These are phyloP conservation scores for Diaporthe sp. DNA, from an alignment of 2,329 filamentous ascomycete genomes.

Conservation along the genomic window DNA sequence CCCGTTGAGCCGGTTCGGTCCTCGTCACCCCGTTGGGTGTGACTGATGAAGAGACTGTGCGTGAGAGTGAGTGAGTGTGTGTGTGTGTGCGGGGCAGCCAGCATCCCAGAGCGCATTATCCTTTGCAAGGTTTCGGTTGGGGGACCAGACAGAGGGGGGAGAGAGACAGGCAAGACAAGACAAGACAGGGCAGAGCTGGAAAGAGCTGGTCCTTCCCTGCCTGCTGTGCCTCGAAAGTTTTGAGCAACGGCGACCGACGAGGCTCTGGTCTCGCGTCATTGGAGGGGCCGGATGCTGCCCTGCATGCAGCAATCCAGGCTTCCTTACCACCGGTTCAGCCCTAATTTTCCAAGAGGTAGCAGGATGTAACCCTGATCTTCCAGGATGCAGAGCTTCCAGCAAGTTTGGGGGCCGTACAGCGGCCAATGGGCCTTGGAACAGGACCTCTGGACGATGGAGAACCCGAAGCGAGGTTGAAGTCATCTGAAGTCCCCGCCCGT, in stretches of 20 bases:
- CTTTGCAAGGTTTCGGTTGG: neutral
- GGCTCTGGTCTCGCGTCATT: conserved; percentile 29
- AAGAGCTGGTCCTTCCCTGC: neutral
- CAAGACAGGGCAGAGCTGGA: neutral
- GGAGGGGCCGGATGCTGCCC: conserved; percentile 26
- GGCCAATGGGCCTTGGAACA: neutral
- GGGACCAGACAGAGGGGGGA: neutral
- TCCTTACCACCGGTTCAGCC: conserved; percentile 39
- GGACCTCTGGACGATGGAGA: neutral
- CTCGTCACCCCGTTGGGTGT: conserved; percentile 16
- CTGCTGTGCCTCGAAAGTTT: conserved; percentile 17
- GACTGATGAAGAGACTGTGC: neutral
- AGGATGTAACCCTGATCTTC: conserved; percentile 31
- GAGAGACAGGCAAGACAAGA: too few species aligned
- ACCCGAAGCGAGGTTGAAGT: conserved; percentile 20
- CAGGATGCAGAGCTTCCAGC: neutral
- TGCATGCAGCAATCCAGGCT: conserved; percentile 26
- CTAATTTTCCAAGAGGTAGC: conserved; percentile 34
- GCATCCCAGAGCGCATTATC: neutral
- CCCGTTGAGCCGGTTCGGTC: conserved; percentile 31
- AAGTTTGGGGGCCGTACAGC: conserved; percentile 34
- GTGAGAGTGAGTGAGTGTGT: neutral
- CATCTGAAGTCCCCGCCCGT: conserved; percentile 12
- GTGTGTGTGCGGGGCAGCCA: neutral
- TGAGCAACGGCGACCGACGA: neutral